Percentiles rank a stretch among this genome's conserved stretches.
Evolutionary conservation across 148 eudicot species (phyloP).

Genomic region (Dianthus caryophyllus): DNA sequence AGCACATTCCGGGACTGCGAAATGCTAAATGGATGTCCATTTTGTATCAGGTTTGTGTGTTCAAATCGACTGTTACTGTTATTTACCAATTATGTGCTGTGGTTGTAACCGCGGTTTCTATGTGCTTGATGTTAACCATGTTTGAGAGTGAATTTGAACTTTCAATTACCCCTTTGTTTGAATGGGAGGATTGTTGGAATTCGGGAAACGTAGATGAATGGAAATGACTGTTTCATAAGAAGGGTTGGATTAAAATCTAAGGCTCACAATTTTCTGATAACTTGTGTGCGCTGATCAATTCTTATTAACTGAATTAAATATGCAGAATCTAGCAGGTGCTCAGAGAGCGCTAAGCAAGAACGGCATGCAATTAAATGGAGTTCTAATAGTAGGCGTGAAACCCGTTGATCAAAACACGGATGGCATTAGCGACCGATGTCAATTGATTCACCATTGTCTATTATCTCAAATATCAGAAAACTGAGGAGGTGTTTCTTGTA

Average conservation of each 20-base stretch:
- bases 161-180: not conserved
- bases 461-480: no score
- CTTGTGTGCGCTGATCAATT: not conserved
- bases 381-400: constrained; percentile 85
- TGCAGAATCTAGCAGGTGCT: constrained; percentile 81
- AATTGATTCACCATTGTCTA: no score
- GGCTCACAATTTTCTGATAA: not conserved
- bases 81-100: not conserved
- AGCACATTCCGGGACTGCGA: constrained; percentile 91
- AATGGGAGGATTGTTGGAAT: no score
- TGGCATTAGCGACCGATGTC: no score
- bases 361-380: constrained; percentile 78
- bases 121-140: not conserved
- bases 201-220: no score
- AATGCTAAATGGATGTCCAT: constrained; percentile 97
- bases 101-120: not conserved
- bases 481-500: no score
- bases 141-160: not conserved
- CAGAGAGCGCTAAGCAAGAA: constrained; percentile 83
- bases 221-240: no score
- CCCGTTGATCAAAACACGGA: constrained; percentile 79
- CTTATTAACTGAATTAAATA: constrained; percentile 3
- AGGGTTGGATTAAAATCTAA: no score
- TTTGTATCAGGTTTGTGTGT: constrained; percentile 65
- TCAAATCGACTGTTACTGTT: not conserved